These are phyloP conservation scores for Colletotrichum sp. DNA, from an alignment of 2,329 filamentous ascomycete genomes.

Conservation along the genomic window DNA sequence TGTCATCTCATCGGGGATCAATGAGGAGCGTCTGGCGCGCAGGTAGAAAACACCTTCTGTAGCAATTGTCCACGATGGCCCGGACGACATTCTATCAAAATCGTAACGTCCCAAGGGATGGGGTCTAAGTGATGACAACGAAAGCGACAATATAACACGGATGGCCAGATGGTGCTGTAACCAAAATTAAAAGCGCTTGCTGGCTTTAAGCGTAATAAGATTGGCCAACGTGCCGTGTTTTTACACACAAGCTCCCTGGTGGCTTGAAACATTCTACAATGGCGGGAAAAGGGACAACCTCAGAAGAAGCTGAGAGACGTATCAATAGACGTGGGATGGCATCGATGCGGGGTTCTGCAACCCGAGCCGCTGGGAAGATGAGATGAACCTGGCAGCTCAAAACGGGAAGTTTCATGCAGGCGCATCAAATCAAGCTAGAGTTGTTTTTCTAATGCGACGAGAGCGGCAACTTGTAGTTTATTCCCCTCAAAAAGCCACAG, in stretches of 20 bases:
- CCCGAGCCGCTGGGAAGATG: not conserved
- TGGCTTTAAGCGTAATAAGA: not conserved
- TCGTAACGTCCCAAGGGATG: not conserved
- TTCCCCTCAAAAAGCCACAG: not conserved
- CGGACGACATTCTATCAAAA: not conserved
- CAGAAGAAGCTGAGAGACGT: not conserved
- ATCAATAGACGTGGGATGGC: not conserved
- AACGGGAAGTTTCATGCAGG: not conserved
- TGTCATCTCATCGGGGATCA: not conserved
- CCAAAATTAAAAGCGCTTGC: not conserved
- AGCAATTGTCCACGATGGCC: not conserved
- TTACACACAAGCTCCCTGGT: not conserved
- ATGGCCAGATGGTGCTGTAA: not conserved
- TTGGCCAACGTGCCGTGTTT: not conserved
- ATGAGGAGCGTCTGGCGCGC: not conserved
- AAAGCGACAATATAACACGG: not conserved
- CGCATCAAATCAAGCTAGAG: not conserved
- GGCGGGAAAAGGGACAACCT: not conserved
- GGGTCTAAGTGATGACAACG: not conserved
- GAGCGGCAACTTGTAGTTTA: not conserved
- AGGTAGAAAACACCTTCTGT: not conserved
- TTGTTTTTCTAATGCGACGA: not conserved
- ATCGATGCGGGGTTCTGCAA: not conserved
- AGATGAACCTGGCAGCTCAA: not conserved
- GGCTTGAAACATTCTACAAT: not conserved